phyloP scores from a whole-genome alignment of 2,329 filamentous ascomycete species.

The Biscogniauxia mediterranea region DNA sequence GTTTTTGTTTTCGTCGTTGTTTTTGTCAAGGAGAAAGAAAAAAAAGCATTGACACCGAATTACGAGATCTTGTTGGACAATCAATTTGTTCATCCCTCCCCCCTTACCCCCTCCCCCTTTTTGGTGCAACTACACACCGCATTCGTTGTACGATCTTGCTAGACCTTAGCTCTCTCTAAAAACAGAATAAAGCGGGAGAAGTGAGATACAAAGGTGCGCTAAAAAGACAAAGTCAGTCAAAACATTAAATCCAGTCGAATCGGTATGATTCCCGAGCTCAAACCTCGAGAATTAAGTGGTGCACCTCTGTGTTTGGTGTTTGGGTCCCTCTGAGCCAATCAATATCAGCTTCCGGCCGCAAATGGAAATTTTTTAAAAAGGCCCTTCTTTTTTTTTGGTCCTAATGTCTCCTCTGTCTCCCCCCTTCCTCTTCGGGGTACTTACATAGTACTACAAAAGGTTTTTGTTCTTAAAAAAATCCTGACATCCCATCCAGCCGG shows the following conservation, averaged over 20 bases:
- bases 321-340: slow-evolving; percentile 25
- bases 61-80: not conserved
- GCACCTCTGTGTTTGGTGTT: slow-evolving; percentile 2
- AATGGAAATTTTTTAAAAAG: slow-evolving; percentile 23
- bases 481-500: not conserved
- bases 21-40: too few relatives aligned
- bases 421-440: not conserved
- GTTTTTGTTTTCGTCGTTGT: too few relatives aligned
- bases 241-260: slow-evolving; percentile 10
- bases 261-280: slow-evolving; percentile 23
- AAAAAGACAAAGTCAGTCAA: not conserved
- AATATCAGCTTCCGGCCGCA: slow-evolving; percentile 22
- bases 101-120: not conserved
- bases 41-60: not conserved
- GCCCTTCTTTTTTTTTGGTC: not conserved
- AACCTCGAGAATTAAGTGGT: slow-evolving; percentile 12
- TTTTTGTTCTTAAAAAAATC: too few relatives aligned
- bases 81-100: not conserved
- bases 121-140: not conserved
- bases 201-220: not conserved
- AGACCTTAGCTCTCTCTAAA: too few relatives aligned
- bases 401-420: slow-evolving; percentile 2
- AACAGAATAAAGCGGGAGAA: too few relatives aligned
- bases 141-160: not conserved
- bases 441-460: not conserved